Percentiles rank a stretch among this genome's conserved stretches.
These are phyloP conservation scores for Russula sp. DNA, from an alignment of 768 basidiomycete species.

Conservation along the genomic window DNA sequence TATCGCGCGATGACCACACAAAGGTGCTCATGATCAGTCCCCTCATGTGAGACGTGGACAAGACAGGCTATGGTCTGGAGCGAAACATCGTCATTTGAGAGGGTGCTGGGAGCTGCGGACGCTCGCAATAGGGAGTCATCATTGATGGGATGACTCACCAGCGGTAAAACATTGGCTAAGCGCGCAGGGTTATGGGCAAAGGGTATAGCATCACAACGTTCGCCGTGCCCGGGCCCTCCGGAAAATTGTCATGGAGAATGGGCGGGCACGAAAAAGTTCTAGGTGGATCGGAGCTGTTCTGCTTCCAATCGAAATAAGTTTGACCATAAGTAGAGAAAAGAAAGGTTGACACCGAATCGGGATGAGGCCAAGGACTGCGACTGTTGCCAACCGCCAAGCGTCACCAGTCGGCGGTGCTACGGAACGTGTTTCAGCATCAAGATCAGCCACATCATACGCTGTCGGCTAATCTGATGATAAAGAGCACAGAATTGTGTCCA, in stretches of 20 bases:
- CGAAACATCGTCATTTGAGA: not conserved
- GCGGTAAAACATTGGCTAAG: slow-evolving; percentile 4
- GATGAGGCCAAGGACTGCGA: not conserved
- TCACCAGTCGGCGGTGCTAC: slow-evolving; percentile 5
- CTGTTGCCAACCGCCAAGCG: not conserved
- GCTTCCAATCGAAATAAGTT: slow-evolving; percentile 1
- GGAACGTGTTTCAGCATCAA: slow-evolving; percentile 18
- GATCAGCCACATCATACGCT: slow-evolving; percentile 1
- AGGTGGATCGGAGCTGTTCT: slow-evolving; percentile 4
- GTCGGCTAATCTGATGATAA: not conserved
- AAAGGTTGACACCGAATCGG: slow-evolving; percentile 6
- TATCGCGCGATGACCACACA: not conserved
- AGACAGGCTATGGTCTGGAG: not conserved
- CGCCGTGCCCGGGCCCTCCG: not conserved
- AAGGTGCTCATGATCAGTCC: not conserved
- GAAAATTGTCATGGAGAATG: not conserved
- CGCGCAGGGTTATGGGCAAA: slow-evolving; percentile 23
- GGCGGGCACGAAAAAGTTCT: not conserved
- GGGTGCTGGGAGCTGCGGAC: not conserved
- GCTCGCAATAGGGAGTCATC: not conserved
- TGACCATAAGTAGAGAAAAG: slow-evolving; percentile 1
- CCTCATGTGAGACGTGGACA: not conserved
- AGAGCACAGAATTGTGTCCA: not conserved
- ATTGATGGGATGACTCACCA: not conserved
- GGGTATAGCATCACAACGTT: slow-evolving; percentile 1